phyloP scores from a whole-genome alignment of 441 rosid genomes.

The Syzygium malaccense region DNA sequence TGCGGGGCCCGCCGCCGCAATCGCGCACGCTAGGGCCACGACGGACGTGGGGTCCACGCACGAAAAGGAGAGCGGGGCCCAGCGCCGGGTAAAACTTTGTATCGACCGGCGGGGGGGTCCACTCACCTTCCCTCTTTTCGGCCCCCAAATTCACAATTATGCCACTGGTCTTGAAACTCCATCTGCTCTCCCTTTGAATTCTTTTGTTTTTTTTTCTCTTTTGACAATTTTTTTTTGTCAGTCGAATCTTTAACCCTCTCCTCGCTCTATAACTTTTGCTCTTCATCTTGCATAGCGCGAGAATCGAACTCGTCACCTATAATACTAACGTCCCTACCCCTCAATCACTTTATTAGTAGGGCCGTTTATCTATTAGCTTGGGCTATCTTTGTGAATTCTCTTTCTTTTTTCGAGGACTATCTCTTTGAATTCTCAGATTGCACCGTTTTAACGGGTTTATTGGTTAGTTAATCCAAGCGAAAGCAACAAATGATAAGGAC shows the following conservation, averaged over 20 bases:
- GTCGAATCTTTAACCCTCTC: no score
- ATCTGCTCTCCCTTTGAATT: no score
- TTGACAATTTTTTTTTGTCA: no score
- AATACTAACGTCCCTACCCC: no score
- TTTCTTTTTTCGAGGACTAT: neutral
- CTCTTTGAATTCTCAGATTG: neutral
- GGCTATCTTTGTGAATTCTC: no score
- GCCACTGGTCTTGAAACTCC: neutral
- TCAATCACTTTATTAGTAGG: no score
- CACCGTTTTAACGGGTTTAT: neutral
- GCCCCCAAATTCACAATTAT: no score
- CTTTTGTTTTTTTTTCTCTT: no score
- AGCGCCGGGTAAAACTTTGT: neutral
- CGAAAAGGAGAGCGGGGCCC: neutral
- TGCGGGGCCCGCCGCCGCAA: neutral
- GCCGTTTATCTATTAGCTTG: no score
- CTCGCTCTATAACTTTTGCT: no score
- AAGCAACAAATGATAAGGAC: neutral
- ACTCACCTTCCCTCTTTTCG: neutral
- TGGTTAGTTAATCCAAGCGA: neutral
- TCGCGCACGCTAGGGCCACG: neutral
- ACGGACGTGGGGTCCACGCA: neutral
- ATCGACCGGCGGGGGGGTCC: neutral
- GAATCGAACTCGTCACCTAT: no score
- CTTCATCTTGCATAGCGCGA: no score